Percentiles rank a stretch among this genome's conserved stretches.
These are phyloP conservation scores for Myxozyma melibiosi DNA, from an alignment of 805 yeast genomes.

Conservation along the genomic window DNA sequence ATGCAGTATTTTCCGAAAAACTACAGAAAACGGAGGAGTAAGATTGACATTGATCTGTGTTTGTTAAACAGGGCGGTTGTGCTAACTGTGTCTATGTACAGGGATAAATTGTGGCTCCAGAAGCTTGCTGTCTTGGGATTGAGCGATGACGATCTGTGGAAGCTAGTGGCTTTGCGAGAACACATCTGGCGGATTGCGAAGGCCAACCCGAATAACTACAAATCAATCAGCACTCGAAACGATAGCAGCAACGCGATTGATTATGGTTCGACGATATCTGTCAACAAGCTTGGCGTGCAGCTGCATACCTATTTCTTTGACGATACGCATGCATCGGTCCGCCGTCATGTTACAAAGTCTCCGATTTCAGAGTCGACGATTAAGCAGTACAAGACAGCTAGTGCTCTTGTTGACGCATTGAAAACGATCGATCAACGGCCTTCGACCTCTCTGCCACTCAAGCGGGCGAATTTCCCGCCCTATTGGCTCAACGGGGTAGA, in stretches of 20 bases:
- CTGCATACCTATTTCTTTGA: conserved; percentile 33
- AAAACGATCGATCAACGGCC: conserved; percentile 24
- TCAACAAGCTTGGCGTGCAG: conserved; percentile 27
- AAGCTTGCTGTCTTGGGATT: conserved; percentile 74
- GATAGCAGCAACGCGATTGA: conserved; percentile 3
- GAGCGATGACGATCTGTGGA: conserved; percentile 76
- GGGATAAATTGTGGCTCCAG: conserved; percentile 73
- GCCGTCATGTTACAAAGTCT: conserved; percentile 9
- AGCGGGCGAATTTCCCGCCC: conserved; percentile 23
- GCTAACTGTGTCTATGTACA: conserved; percentile 34
- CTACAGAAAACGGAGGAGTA: conserved; percentile 25
- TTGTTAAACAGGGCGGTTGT: neutral
- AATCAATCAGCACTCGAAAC: neutral
- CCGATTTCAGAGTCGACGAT: conserved; percentile 19
- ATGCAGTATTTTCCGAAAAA: conserved; percentile 20
- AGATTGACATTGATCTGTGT: neutral
- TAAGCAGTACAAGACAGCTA: conserved; percentile 14
- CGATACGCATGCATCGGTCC: conserved; percentile 26
- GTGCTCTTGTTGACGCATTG: conserved; percentile 26
- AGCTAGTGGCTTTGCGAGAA: conserved; percentile 67
- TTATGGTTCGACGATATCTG: conserved; percentile 12
- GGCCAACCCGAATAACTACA: conserved; percentile 18
- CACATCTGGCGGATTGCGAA: conserved; percentile 62
- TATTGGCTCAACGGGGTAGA: conserved; percentile 32
- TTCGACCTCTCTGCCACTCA: conserved; percentile 6